These are phyloP conservation scores for Sugiyamaella floridensis DNA, from an alignment of 805 yeast genomes.

Conservation along the genomic window DNA sequence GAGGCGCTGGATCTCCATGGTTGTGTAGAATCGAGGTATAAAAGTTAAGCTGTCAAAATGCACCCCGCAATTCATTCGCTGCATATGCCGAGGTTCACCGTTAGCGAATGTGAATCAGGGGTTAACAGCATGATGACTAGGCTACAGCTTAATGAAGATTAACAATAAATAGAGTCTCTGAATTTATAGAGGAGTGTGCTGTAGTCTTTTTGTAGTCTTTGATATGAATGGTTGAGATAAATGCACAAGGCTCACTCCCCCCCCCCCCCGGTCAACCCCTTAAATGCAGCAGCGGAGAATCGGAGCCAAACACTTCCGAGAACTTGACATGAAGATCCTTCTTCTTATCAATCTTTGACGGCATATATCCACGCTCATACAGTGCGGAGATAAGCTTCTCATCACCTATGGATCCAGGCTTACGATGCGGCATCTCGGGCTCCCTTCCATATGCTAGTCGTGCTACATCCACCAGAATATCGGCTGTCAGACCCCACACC, in stretches of 20 bases:
- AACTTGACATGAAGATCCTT: conserved; percentile 18
- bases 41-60: not conserved
- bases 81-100: too few species aligned
- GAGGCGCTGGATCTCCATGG: not conserved
- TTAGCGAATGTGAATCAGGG: too few species aligned
- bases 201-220: too few species aligned
- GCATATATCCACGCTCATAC: conserved; percentile 16
- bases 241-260: too few species aligned
- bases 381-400: conserved; percentile 24
- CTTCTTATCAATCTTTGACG: conserved; percentile 14
- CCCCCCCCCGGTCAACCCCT: not conserved
- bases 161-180: too few species aligned
- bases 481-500: conserved; percentile 40
- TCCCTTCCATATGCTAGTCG: conserved; percentile 27
- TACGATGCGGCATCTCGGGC: conserved; percentile 30
- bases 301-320: conserved; percentile 18
- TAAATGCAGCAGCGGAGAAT: conserved; percentile 11
- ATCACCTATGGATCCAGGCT: conserved; percentile 25
- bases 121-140: too few species aligned
- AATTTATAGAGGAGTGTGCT: too few species aligned
- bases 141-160: too few species aligned
- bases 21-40: not conserved
- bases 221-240: too few species aligned
- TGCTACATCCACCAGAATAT: conserved; percentile 35
- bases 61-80: too few species aligned